Conservation (phyloP, 352 stramenopile species). For the Phytophthora capsici region DNA sequence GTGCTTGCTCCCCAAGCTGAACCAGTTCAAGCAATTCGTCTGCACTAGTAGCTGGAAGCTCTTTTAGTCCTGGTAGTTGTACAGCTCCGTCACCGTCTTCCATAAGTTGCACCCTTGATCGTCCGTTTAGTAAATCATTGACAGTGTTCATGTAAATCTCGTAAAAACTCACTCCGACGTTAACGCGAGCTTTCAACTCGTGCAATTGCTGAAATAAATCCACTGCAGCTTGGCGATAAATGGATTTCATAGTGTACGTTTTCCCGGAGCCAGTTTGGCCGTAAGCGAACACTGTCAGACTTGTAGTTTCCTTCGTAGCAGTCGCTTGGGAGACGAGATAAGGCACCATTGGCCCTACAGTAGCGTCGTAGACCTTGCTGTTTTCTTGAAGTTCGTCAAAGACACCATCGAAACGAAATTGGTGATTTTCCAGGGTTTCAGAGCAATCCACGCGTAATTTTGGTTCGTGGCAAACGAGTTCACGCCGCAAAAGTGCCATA, state of each 20-base stretch:
- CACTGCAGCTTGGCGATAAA: constrained; percentile 64
- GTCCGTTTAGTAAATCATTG: constrained; percentile 93
- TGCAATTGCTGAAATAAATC: constrained; percentile 67
- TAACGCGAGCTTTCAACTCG: constrained; percentile 41
- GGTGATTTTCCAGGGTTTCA: constrained; percentile 72
- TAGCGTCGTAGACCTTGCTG: constrained; percentile 89
- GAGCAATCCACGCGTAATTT: constrained; percentile 79
- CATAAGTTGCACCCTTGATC: constrained; percentile 90
- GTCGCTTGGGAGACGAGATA: constrained; percentile 39
- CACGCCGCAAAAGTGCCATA: constrained; percentile 29
- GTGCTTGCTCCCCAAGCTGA: constrained; percentile 80
- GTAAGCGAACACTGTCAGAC: constrained; percentile 96
- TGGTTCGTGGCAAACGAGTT: constrained; percentile 76
- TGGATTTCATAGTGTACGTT: constrained; percentile 93
- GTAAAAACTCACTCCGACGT: constrained; percentile 93
- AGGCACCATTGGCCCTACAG: constrained; percentile 64
- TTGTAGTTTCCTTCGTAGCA: constrained; percentile 34
- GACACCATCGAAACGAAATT: constrained; percentile 79
- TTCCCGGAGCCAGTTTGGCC: constrained; percentile 96
- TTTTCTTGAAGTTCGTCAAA: constrained; percentile 94
- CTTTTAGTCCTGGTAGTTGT: constrained; percentile 92
- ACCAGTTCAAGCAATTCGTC: constrained; percentile 93
- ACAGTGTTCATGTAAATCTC: constrained; percentile 97
- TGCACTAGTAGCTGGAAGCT: constrained; percentile 76
- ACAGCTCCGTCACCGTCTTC: constrained; percentile 94